Evolutionary conservation across 192 early-diverging fungal species (phyloP).

Genomic region (Gryganskiella cystojenkinii): DNA sequence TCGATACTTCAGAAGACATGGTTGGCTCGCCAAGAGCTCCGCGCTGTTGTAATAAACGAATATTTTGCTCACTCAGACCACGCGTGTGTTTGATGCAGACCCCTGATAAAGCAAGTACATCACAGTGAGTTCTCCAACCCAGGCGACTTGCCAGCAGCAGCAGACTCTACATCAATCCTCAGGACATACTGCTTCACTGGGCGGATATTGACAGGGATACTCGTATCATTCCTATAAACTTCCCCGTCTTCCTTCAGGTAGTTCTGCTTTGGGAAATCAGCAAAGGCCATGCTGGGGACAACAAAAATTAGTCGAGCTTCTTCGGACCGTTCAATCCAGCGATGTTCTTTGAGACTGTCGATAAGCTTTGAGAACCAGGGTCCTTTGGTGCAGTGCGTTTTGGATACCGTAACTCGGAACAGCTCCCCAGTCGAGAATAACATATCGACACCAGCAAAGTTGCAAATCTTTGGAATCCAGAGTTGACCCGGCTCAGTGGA

Average conservation of each 20-base stretch:
- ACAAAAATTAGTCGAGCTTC: slow-evolving; percentile 1
- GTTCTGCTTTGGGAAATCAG: not conserved
- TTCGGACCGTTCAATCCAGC: not conserved
- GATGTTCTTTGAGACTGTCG: slow-evolving; percentile 7
- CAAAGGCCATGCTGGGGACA: not conserved
- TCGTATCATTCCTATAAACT: not conserved
- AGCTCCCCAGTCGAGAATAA: too few species aligned
- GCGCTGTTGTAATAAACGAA: too few species aligned
- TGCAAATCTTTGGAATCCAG: not conserved
- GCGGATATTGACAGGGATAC: slow-evolving; percentile 2
- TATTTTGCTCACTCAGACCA: too few species aligned
- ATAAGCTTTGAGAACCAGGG: slow-evolving; percentile 19
- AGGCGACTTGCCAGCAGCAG: slow-evolving; percentile 2
- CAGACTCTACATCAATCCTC: not conserved
- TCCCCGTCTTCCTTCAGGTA: not conserved
- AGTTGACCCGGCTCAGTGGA: too few species aligned
- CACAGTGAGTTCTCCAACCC: too few species aligned
- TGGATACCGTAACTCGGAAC: slow-evolving; percentile 2
- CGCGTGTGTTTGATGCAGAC: too few species aligned
- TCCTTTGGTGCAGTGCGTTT: slow-evolving; percentile 18
- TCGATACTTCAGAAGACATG: too few species aligned
- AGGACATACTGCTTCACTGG: slow-evolving; percentile 4
- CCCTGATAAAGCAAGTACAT: too few species aligned
- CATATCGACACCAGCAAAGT: not conserved
- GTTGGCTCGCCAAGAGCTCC: too few species aligned